Percentiles rank a stretch among this genome's conserved stretches.
Evolutionary conservation across 768 basidiomycete genomes (phyloP).

Genomic region (Atractiella rhizophila): DNA sequence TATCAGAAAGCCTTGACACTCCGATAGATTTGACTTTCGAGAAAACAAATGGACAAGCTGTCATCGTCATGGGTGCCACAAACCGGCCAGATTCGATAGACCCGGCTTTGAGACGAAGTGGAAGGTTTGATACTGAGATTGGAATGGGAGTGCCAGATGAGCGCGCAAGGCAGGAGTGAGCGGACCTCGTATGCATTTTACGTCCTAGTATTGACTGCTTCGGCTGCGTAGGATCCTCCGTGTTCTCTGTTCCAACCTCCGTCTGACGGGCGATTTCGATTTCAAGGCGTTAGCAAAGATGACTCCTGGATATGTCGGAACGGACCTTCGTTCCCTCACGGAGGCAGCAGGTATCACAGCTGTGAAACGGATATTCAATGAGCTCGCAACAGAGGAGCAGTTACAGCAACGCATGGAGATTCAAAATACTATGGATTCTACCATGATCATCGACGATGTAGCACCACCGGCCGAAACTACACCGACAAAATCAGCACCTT

Average conservation of each 20-base stretch:
- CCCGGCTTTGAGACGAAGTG: constrained; percentile 71
- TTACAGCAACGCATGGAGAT: constrained; percentile 13
- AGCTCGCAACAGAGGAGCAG: constrained; percentile 25
- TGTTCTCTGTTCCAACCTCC: constrained; percentile 58
- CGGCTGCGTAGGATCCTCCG: constrained; percentile 46
- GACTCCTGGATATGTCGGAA: constrained; percentile 92
- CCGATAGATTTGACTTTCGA: constrained; percentile 72
- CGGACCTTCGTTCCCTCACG: constrained; percentile 68
- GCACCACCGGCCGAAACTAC: background rate
- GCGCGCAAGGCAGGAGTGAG: constrained; percentile 63
- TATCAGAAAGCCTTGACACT: background rate
- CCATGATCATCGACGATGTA: constrained; percentile 24
- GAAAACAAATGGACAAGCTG: constrained; percentile 69
- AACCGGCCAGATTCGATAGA: constrained; percentile 90
- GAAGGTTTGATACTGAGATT: constrained; percentile 91
- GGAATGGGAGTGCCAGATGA: constrained; percentile 93
- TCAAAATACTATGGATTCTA: constrained; percentile 13
- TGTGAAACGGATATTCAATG: constrained; percentile 79
- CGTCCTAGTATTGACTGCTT: background rate
- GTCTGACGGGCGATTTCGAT: constrained; percentile 67
- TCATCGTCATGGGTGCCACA: constrained; percentile 86
- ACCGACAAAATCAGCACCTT: constrained; percentile 11
- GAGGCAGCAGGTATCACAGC: constrained; percentile 87
- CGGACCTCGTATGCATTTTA: constrained; percentile 3
- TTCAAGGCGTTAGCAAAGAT: constrained; percentile 62